Evolutionary conservation across 805 yeast species (phyloP), one percentile per base, ranked within the genome.

Genomic region (Sugiyamaella valdiviana): DNA sequence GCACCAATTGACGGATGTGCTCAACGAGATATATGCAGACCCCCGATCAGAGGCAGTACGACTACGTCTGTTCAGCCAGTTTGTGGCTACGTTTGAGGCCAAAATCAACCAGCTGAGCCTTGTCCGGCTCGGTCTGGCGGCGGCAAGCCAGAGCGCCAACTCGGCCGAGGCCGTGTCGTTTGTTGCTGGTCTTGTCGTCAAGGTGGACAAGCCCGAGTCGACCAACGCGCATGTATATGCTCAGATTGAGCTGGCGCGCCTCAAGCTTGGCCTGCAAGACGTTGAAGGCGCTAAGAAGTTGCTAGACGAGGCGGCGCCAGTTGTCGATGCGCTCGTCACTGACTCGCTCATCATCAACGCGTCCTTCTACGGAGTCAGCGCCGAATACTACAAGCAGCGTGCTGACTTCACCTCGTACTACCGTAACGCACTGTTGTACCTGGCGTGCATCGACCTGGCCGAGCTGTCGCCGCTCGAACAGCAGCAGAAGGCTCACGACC

Each of bases 1-100:
- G 97, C 95, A 84, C 69, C 98, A 93, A 71, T 76, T 93, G 63
- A 86, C 96, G 2, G 77, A 78, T 52, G 67, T 78, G 5, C 71
- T 93, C 49, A 68, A 69, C 32, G 75, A 74, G 53, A 77, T 90
- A 61, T 91, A 79, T 69, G 70, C 70, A 39, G 71, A 74, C 48
- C 74, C 78, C 6, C 72, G 71, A 22, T 73, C 85, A 12, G 67
- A 64, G 35, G 69, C 76, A 0, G 66, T 86, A 49, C 78, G 91
- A 56, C 64, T 82, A 57, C 78, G 80, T 54, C 67, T 91, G 46
- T 91, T 77, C 66, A 79, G 80, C 49, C 78, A 77, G 53, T 89
- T 93, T 64, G 78, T 93, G 46, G 60, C 74, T 16, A 75, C 74
- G 41, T 83, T 89, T 61, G 75, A 78, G 49, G 77, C 76, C 56